Base-by-base conservation (phyloP, 1,284 basidiomycete genomes). In the Peniophora sp. region DNA sequence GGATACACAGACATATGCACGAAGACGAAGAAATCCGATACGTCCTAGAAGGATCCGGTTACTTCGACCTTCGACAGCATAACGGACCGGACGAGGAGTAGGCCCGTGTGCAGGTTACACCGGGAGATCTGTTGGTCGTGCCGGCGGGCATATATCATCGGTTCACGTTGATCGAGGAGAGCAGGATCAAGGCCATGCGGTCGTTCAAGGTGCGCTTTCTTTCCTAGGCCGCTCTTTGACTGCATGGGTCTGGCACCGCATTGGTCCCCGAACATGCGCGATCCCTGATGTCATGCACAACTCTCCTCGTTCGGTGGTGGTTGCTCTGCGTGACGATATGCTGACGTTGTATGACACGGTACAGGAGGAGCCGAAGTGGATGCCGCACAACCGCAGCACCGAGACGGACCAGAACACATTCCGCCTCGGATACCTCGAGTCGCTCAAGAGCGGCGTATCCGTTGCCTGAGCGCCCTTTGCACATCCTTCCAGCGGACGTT, bases 1-100 rank as follows among this genome's bases (percentile, higher is more conserved):
- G 5, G 55, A n/a, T 16, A 6, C 9, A 17, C 53, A 90, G 87
- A 61, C 90, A 93, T 60, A 76, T 94, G 69, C 92, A 94, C 59
- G 90, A 94, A 66, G 92, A 94, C 59, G 91, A 94, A 65, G 92
- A 94, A 68, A 93, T 93, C 58, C 76, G 92, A 16, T 96, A 89
- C 63, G 83, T 94, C 56, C 73, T 89, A 39, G 75, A 77, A 1
- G 92, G 92, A 5, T 82, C 79, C 45, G 91, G 91, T 0, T 96
- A 82, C 72, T 95, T 94, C 61, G 91, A 93, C 56, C 77, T 92
- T 25, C 77, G 89, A 54, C 85, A 39, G 24, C 9, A 11, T 55
- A 83, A 77, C 81, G 56, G 65, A 69, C 10, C 66, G 72, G 0
- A 73, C 79, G 10, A 89, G 55, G 65, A 69, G 24, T 92, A 89